phyloP scores from a whole-genome alignment of 192 early-diverging fungal genomes.

The Coemansia sp. region DNA sequence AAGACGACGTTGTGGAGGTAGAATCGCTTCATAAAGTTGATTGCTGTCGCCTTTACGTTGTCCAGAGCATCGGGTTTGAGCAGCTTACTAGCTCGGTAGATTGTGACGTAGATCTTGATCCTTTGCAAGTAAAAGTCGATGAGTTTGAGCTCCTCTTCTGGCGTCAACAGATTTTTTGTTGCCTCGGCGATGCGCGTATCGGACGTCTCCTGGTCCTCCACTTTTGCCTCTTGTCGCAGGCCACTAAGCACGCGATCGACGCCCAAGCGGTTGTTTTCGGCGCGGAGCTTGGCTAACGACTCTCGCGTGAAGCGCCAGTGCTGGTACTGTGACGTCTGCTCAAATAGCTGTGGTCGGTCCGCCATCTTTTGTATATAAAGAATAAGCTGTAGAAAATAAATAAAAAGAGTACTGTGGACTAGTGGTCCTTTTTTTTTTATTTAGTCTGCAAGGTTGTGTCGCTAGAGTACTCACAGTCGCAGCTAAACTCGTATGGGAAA shows the following conservation, averaged over 20 bases:
- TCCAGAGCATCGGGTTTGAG: constrained; percentile 35
- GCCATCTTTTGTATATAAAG: constrained; percentile 1
- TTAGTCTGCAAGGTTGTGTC: not conserved
- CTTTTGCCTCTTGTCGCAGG: constrained; percentile 59
- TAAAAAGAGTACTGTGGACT: not conserved
- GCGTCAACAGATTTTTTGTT: constrained; percentile 44
- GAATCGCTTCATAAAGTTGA: constrained; percentile 82
- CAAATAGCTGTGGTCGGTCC: constrained; percentile 55
- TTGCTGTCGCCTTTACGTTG: constrained; percentile 67
- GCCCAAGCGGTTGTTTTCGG: constrained; percentile 58
- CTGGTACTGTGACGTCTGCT: constrained; percentile 72
- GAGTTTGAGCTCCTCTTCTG: constrained; percentile 45
- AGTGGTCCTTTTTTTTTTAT: not conserved
- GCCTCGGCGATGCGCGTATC: constrained; percentile 46
- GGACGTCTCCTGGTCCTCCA: constrained; percentile 21
- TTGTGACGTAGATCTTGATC: constrained; percentile 21
- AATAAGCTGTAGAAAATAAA: not conserved
- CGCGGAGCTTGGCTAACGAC: constrained; percentile 60
- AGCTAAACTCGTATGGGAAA: not conserved
- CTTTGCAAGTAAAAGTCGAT: constrained; percentile 46
- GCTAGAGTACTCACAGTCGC: not conserved
- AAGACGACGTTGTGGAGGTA: constrained; percentile 77
- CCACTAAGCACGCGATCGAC: constrained; percentile 61
- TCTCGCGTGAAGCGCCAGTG: constrained; percentile 69
- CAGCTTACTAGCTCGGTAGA: constrained; percentile 27